Evolutionary conservation across 768 basidiomycete species (phyloP).

Genomic region (Rhizopogon vesiculosus): DNA sequence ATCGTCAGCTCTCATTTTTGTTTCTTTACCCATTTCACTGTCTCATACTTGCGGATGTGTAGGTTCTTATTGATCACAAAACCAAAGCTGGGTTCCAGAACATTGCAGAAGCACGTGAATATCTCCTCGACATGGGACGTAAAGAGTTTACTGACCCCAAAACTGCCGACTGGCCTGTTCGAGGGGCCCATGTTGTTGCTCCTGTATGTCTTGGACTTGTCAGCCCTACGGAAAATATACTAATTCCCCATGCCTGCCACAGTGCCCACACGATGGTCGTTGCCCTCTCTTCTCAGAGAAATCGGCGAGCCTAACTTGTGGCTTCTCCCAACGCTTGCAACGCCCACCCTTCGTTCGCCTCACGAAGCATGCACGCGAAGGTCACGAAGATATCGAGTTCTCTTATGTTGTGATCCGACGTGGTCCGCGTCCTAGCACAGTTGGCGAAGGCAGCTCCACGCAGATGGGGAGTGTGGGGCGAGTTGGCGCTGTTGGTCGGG

Average conservation of each 20-base stretch:
- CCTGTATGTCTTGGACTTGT: conserved; percentile 52
- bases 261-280: conserved; percentile 88
- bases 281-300: conserved; percentile 75
- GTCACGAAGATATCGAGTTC: conserved; percentile 85
- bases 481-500: conserved; percentile 25
- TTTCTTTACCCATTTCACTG: background rate
- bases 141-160: conserved; percentile 51
- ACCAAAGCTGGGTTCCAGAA: conserved; percentile 70
- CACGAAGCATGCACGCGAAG: conserved; percentile 82
- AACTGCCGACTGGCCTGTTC: conserved; percentile 28
- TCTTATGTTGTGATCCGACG: conserved; percentile 88
- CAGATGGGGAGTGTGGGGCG: conserved; percentile 15
- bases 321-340: conserved; percentile 85
- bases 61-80: conserved; percentile 87
- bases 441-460: background rate
- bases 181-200: conserved; percentile 81
- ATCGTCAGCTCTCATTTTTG: conserved; percentile 46
- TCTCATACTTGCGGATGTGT: conserved; percentile 5
- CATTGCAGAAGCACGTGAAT: conserved; percentile 74
- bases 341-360: conserved; percentile 79
- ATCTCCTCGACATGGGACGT: conserved; percentile 59
- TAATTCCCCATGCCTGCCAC: conserved; percentile 5
- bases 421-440: conserved; percentile 55
- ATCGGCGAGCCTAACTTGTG: conserved; percentile 55
- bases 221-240: conserved; percentile 1